Percentiles rank a stretch among this genome's conserved stretches.
phyloP scores from a whole-genome alignment of 805 yeast species.

The Blastobotrys parvus region DNA sequence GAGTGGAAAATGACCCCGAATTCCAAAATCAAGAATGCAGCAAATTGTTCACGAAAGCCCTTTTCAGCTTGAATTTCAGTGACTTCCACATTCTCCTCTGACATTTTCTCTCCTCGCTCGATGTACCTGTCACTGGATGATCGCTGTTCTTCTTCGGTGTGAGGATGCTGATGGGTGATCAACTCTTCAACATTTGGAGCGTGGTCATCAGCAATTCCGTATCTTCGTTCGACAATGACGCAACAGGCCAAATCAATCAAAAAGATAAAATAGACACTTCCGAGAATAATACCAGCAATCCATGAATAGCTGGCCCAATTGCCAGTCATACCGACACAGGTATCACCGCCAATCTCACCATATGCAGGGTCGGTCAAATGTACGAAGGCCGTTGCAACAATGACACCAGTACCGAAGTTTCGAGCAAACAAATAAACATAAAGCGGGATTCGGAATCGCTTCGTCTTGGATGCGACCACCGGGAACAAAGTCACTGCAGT shows the following conservation, averaged over 20 bases:
- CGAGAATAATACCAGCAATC: conserved; percentile 46
- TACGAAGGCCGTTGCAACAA: conserved; percentile 66
- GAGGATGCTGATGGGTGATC: conserved; percentile 16
- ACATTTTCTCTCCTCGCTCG: background rate
- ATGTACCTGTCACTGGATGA: conserved; percentile 16
- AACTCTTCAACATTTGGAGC: conserved; percentile 18
- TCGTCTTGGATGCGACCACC: conserved; percentile 22
- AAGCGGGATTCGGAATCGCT: conserved; percentile 22
- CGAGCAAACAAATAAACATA: conserved; percentile 27
- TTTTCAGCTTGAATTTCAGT: background rate
- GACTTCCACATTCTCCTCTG: conserved; percentile 3
- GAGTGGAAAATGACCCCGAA: conserved; percentile 72
- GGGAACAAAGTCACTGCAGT: conserved; percentile 40
- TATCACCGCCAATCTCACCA: conserved; percentile 24
- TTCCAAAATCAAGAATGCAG: conserved; percentile 50
- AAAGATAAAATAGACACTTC: conserved; percentile 39
- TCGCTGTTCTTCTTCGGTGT: conserved; percentile 1
- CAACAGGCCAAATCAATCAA: conserved; percentile 42
- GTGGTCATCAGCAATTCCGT: conserved; percentile 26
- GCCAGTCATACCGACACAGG: conserved; percentile 37
- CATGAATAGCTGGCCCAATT: conserved; percentile 47
- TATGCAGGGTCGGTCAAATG: conserved; percentile 45
- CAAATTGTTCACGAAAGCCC: conserved; percentile 28
- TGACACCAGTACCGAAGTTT: conserved; percentile 70
- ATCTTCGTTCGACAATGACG: conserved; percentile 33